A percentile compares a stretch with the other conserved stretches of the same genome.
Conservation (phyloP, 2,329 filamentous ascomycete genomes). For the Parastagonospora avenae region DNA sequence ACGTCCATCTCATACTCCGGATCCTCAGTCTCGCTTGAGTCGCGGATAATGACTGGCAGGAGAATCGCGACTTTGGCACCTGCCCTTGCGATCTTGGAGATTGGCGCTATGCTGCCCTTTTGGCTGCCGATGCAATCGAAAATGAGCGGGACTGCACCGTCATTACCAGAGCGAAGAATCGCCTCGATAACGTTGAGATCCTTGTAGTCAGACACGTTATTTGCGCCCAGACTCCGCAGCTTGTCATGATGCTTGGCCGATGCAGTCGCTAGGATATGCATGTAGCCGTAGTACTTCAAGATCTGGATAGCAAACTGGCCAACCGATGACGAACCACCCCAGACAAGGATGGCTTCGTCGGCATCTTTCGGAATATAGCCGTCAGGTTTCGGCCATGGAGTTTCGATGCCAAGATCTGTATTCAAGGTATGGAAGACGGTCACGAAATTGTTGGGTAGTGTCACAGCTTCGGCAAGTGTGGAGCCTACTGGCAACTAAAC, state of each 20-base stretch:
- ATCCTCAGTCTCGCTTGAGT: conserved; percentile 54
- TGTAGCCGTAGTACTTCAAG: conserved; percentile 48
- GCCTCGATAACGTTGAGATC: conserved; percentile 32
- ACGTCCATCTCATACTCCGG: conserved; percentile 64
- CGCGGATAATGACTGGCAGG: conserved; percentile 63
- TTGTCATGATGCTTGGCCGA: conserved; percentile 47
- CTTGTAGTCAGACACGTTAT: conserved; percentile 49
- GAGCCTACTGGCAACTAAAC: conserved; percentile 49
- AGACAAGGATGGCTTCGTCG: conserved; percentile 47
- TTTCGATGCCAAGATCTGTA: conserved; percentile 57
- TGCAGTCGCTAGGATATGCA: conserved; percentile 47
- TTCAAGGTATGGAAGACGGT: conserved; percentile 63
- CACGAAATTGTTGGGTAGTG: conserved; percentile 61
- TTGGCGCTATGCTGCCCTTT: conserved; percentile 33
- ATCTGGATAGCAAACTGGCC: conserved; percentile 52
- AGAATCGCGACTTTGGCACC: conserved; percentile 63
- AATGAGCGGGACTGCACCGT: conserved; percentile 29
- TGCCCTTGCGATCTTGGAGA: conserved; percentile 57
- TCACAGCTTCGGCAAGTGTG: conserved; percentile 55
- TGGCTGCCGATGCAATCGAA: conserved; percentile 44
- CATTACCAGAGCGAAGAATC: conserved; percentile 27
- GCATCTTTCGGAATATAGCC: conserved; percentile 43
- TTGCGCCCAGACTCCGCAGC: conserved; percentile 46
- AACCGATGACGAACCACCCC: conserved; percentile 52
- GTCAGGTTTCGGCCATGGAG: conserved; percentile 62